phyloP scores from a whole-genome alignment of 2,329 filamentous ascomycete species.

The Dryadomyces sulphureus region DNA sequence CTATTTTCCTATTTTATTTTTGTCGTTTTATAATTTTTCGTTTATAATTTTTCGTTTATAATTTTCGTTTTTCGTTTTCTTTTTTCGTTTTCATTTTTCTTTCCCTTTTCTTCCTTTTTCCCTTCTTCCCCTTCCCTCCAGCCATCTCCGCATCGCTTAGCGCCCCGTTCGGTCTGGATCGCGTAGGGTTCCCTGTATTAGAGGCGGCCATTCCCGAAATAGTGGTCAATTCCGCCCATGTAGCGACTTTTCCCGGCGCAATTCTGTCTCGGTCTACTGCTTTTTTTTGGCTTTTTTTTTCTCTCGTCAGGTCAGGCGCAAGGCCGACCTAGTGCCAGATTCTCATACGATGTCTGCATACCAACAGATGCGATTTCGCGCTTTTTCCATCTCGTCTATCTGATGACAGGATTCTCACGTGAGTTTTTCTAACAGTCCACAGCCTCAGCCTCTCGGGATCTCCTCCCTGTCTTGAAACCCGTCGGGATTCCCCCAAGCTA shows the following conservation, averaged over 20 bases:
- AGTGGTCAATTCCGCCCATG: background rate
- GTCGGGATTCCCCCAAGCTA: no score
- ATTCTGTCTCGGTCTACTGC: background rate
- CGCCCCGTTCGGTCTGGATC: background rate
- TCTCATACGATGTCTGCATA: background rate
- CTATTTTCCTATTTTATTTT: background rate
- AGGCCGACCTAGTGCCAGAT: background rate
- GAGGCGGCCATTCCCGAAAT: background rate
- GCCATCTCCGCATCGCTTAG: background rate
- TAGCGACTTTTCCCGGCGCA: background rate
- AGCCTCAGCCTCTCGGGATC: no score
- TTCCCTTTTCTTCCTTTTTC: background rate
- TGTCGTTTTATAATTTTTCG: background rate
- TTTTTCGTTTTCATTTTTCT: background rate
- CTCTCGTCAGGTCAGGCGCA: no score
- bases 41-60: background rate
- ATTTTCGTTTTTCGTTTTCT: background rate
- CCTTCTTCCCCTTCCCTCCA: background rate
- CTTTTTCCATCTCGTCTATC: no score
- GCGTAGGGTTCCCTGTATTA: background rate
- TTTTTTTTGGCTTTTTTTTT: no score
- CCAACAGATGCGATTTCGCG: background rate
- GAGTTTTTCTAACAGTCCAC: no score
- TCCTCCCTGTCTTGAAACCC: no score
- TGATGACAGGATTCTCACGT: no score